Evolutionary conservation across 768 basidiomycete species (phyloP).

Genomic region (Lentinula detonsa): DNA sequence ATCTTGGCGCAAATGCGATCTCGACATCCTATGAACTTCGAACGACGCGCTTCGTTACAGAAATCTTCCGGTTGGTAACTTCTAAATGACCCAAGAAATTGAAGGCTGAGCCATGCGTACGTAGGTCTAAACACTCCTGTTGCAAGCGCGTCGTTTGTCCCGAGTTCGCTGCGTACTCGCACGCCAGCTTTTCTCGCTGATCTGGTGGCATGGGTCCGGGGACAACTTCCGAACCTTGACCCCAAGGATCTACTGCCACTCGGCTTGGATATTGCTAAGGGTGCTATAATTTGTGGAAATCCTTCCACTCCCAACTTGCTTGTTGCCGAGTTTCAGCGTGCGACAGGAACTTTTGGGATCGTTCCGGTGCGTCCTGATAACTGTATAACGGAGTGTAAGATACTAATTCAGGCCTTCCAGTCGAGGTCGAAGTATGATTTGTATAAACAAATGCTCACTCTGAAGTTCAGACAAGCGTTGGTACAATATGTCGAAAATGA

Average conservation of each 20-base stretch:
- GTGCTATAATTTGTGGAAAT: constrained; percentile 83
- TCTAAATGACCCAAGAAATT: not conserved
- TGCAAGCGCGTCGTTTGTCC: constrained; percentile 15
- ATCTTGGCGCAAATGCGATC: constrained; percentile 73
- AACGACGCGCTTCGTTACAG: constrained; percentile 30
- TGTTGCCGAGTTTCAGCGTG: constrained; percentile 74
- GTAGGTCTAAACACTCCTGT: constrained; percentile 1
- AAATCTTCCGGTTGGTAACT: constrained; percentile 31
- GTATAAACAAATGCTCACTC: constrained; percentile 72
- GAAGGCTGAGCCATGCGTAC: too few relatives aligned
- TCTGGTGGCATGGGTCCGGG: constrained; percentile 44
- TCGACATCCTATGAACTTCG: constrained; percentile 23
- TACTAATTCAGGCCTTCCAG: constrained; percentile 27
- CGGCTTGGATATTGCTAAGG: constrained; percentile 71
- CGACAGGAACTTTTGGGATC: constrained; percentile 75
- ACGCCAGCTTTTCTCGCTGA: constrained; percentile 31
- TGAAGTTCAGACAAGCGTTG: constrained; percentile 63
- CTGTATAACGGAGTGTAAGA: too few relatives aligned
- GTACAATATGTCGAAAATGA: constrained; percentile 72
- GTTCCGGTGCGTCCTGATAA: constrained; percentile 47
- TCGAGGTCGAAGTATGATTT: constrained; percentile 76
- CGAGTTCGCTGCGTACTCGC: constrained; percentile 21
- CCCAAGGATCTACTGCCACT: constrained; percentile 84
- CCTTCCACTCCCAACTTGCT: constrained; percentile 77
- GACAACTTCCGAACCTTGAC: constrained; percentile 66